Base-by-base conservation (phyloP, 441 rosid genomes). In the Croton setiger region DNA sequence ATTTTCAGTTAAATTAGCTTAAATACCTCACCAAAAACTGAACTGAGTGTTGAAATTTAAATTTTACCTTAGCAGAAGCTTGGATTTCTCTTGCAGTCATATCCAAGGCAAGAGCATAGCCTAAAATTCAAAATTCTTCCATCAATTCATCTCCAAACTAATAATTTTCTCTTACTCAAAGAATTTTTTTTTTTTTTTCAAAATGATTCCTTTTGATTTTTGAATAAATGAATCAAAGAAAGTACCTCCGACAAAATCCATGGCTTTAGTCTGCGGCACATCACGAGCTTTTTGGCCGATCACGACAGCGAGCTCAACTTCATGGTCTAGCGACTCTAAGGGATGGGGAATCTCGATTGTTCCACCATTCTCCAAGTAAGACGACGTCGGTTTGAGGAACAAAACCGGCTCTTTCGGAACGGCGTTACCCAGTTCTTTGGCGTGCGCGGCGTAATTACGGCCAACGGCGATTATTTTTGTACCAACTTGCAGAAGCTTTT, bases 51-150 rank as follows among this genome's bases (percentile, higher is more conserved):
- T 31, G 13, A n/a, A n/a, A n/a, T n/a, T n/a, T n/a, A 54, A 45
- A 55, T 49, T 49, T 27, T 70, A 91, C 99, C 97, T 92, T 94
- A 0, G 98, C 98, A 64, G 85, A 63, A 76, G 94, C 82, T 75
- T 94, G 97, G 72, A 92, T 85, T 69, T 94, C 98, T 76, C 96
- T 88, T 14, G 98, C 97, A 80, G 97, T 89, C 97, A 91, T 93
- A 78, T 91, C 98, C 83, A 93, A 74, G 15, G 91, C 98, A 82
- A 94, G 81, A 20, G 99, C 94, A 84, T 94, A 94, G 20, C 98
- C 99, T 94, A 51, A 15, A 49, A 61, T 6, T 35, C 47, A 54
- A 13, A 61, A 49, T 15, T 5, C 4, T 8, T 31, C 43, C 36
- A 6, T 13, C 35, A 35, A 1, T 36, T 69, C 48, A 10, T 11